These are phyloP conservation scores for Boletellus deceptivus DNA, from an alignment of 1,284 basidiomycete genomes.

Conservation along the genomic window DNA sequence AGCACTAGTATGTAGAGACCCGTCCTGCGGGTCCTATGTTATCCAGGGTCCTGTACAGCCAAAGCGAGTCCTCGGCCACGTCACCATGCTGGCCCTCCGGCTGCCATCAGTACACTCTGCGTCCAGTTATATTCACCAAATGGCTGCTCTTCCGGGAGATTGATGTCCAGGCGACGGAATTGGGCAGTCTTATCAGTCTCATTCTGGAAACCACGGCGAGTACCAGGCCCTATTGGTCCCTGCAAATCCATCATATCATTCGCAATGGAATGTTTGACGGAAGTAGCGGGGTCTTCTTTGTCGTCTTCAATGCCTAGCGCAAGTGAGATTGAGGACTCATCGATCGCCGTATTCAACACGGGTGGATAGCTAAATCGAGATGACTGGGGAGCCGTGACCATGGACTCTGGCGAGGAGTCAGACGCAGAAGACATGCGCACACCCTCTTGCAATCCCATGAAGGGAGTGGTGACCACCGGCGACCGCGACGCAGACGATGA, in stretches of 20 bases:
- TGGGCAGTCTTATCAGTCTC: constrained; percentile 11
- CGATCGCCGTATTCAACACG: constrained; percentile 34
- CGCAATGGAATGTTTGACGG: constrained; percentile 9
- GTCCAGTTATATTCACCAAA: constrained; percentile 32
- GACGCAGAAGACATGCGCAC: constrained; percentile 23
- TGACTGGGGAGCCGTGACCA: constrained; percentile 36
- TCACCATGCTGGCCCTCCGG: constrained; percentile 32
- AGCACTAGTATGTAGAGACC: constrained; percentile 26
- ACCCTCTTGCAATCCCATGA: constrained; percentile 10
- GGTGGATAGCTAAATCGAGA: constrained; percentile 36
- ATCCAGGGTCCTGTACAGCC: constrained; percentile 24
- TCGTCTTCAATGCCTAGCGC: constrained; percentile 33
- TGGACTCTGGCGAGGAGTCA: constrained; percentile 33
- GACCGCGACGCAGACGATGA: constrained; percentile 23
- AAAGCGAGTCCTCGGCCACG: constrained; percentile 1
- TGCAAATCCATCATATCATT: constrained; percentile 6
- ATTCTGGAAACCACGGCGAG: constrained; percentile 3
- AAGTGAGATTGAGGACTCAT: constrained; percentile 36
- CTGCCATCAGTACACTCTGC: constrained; percentile 34
- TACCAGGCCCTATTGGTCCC: constrained; percentile 3
- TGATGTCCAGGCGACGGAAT: constrained; percentile 25
- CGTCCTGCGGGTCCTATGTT: constrained; percentile 28
- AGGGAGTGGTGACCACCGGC: constrained; percentile 3
- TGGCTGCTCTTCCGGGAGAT: constrained; percentile 25
- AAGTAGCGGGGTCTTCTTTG: constrained; percentile 7